A percentile compares a stretch with the other conserved stretches of the same genome.
Evolutionary conservation across 192 early-diverging fungal species (phyloP).

Genomic region (Geranomyces variabilis): DNA sequence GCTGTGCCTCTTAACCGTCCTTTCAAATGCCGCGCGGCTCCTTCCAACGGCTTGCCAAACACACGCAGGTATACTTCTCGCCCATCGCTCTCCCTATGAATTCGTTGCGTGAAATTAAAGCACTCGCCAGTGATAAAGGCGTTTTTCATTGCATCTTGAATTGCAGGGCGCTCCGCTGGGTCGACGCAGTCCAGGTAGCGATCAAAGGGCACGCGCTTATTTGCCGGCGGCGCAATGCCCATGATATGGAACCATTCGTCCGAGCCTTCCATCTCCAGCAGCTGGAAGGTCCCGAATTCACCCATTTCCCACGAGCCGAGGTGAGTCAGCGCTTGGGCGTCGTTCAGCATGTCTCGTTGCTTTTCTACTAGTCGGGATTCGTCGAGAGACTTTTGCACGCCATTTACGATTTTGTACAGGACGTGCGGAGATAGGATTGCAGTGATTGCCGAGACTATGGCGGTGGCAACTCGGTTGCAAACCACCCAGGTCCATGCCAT

Average conservation of each 20-base stretch:
- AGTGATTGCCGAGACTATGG: constrained; percentile 20
- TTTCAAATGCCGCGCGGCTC: no score
- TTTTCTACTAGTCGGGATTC: constrained; percentile 18
- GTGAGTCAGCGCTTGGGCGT: constrained; percentile 26
- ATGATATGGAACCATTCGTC: constrained; percentile 23
- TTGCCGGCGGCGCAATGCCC: background rate
- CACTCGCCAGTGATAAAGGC: constrained; percentile 12
- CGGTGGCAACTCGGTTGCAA: constrained; percentile 6
- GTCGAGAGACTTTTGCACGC: background rate
- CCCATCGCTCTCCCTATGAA: constrained; percentile 17
- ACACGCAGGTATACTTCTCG: constrained; percentile 5
- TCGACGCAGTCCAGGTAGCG: constrained; percentile 4
- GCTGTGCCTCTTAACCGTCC: constrained; percentile 13
- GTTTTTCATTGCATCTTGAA: background rate
- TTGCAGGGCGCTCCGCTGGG: background rate
- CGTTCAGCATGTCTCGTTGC: constrained; percentile 19
- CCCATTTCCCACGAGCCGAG: constrained; percentile 22
- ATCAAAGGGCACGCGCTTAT: background rate
- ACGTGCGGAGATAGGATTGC: constrained; percentile 16
- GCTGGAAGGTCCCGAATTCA: constrained; percentile 12
- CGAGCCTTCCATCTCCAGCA: background rate
- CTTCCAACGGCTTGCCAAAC: constrained; percentile 25
- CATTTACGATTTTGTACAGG: constrained; percentile 12
- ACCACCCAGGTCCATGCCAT: background rate
- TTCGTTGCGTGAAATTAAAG: constrained; percentile 6